A percentile compares a stretch with the other conserved stretches of the same genome.
Conservation (phyloP, 768 basidiomycete species). For the Hortiboletus campestris region DNA sequence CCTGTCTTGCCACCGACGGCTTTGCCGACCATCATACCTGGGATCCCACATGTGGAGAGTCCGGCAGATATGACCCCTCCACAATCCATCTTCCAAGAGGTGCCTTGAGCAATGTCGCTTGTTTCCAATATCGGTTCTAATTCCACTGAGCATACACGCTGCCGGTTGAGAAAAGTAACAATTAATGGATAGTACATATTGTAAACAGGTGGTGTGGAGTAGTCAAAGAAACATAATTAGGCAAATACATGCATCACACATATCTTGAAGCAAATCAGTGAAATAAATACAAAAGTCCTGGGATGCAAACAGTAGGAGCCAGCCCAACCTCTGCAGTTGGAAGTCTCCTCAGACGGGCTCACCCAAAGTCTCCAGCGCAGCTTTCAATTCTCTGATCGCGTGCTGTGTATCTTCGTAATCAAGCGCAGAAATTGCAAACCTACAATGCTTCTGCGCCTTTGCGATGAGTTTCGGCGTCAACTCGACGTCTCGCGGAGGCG, state of each 20-base stretch:
- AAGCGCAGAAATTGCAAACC: slow-evolving; percentile 90
- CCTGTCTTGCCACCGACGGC: slow-evolving; percentile 8
- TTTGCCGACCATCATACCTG: slow-evolving; percentile 22
- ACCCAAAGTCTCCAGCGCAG: slow-evolving; percentile 68
- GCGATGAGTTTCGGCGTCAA: slow-evolving; percentile 66
- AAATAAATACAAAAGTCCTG: slow-evolving; percentile 6
- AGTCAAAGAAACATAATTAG: background rate
- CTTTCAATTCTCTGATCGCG: slow-evolving; percentile 77
- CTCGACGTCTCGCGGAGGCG: slow-evolving; percentile 33
- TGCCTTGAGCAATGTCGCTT: background rate
- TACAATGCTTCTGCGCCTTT: slow-evolving; percentile 86
- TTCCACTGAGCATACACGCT: background rate
- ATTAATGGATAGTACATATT: background rate
- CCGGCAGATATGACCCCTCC: slow-evolving; percentile 26
- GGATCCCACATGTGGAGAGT: slow-evolving; percentile 30
- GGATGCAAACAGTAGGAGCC: slow-evolving; percentile 1
- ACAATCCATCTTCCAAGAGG: slow-evolving; percentile 9
- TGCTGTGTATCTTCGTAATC: slow-evolving; percentile 93
- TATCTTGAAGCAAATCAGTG: background rate
- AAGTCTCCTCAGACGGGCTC: slow-evolving; percentile 33
- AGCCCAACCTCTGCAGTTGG: background rate
- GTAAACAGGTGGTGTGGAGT: background rate
- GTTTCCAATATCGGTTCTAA: background rate
- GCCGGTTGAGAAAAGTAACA: background rate
- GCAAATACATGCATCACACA: background rate